Percentiles rank a stretch among this genome's conserved stretches.
These are phyloP conservation scores for Diaporthe sp. DNA, from an alignment of 2,329 filamentous ascomycete species.

Conservation along the genomic window DNA sequence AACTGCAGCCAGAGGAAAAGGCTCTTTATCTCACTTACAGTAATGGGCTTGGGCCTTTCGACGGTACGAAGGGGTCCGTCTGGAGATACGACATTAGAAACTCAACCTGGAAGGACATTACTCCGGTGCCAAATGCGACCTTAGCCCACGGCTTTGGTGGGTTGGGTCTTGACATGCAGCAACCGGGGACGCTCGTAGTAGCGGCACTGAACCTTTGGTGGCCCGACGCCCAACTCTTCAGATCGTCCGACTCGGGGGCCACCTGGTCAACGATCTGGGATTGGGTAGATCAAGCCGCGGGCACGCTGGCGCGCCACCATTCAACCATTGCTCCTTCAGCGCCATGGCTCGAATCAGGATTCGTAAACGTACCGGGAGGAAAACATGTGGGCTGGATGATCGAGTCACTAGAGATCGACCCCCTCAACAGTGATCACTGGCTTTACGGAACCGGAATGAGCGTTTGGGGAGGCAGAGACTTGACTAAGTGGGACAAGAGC, in stretches of 20 bases:
- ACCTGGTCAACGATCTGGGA: slow-evolving; percentile 69
- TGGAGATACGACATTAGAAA: slow-evolving; percentile 66
- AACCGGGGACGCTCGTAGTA: slow-evolving; percentile 69
- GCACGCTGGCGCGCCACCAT: slow-evolving; percentile 61
- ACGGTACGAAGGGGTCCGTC: slow-evolving; percentile 67
- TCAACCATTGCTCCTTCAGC: slow-evolving; percentile 60
- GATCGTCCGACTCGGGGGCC: slow-evolving; percentile 66
- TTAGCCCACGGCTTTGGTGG: slow-evolving; percentile 66
- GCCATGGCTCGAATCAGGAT: slow-evolving; percentile 56
- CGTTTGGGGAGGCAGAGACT: slow-evolving; percentile 59
- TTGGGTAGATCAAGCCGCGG: slow-evolving; percentile 57
- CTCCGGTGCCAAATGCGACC: slow-evolving; percentile 61
- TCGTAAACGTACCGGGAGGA: slow-evolving; percentile 58
- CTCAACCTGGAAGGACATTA: slow-evolving; percentile 68
- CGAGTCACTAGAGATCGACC: slow-evolving; percentile 69
- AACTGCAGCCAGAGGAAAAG: slow-evolving; percentile 64
- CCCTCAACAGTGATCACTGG: slow-evolving; percentile 71
- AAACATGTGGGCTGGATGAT: slow-evolving; percentile 73
- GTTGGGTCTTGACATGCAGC: slow-evolving; percentile 65
- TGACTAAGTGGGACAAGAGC: slow-evolving; percentile 65
- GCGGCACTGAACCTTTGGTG: slow-evolving; percentile 71
- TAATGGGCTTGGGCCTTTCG: slow-evolving; percentile 69
- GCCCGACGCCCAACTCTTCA: slow-evolving; percentile 69
- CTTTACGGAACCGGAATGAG: slow-evolving; percentile 68
- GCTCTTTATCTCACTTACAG: slow-evolving; percentile 68